Evolutionary conservation across 2,329 filamentous ascomycete genomes (phyloP), one percentile per base, ranked within the genome.

Genomic region (Aspergillus brasiliensis): DNA sequence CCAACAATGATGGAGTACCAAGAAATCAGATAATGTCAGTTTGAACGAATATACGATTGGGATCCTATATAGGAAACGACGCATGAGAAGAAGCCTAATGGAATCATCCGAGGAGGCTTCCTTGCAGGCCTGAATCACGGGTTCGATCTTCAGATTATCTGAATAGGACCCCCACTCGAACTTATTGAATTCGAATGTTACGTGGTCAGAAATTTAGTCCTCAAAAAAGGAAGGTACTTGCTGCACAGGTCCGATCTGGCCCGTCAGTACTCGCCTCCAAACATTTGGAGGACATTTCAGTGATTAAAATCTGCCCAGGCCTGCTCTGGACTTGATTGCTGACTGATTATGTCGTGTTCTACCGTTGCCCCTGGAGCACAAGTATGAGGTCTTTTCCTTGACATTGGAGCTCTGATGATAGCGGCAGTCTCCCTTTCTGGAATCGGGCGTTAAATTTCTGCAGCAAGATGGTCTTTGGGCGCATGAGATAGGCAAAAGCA

Each of bases 1-100:
- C 92, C 92, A 0, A 96, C 82, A 0, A 85, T 61, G 0, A 92
- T 97, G 19, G 84, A 78, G 73, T 92, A 93, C 1, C 89, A 88
- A 1, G 83, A 21, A 90, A 19, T 3, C 19, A 8, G 10, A 15
- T 3, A 25, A 8, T 8, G 19, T 38, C 38, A 52, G 37, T 2
- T 11, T 19, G 5, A 8, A 0, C 15, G 3, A 11, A 23, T 23
- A 0, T 13, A 17, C 2, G 6, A 23, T 0, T 13, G 7, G 6
- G 3, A 25, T 1, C 28, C 11, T 31, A 15, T 8, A 10, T 13
- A 31, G 8, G 11, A 31, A 13, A 42, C 27, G 23, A 60, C 66
- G 64, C 59, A 58, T 25, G 1, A 88, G 88, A 5, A 91, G 78
- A 25, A 82, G 82, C 51, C 84, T 81, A 58, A 91, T 87, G 67